Percentiles rank a stretch among this genome's conserved stretches.
Conservation (phyloP, 768 basidiomycete genomes). For the Leucocoprinus birnbaumii region DNA sequence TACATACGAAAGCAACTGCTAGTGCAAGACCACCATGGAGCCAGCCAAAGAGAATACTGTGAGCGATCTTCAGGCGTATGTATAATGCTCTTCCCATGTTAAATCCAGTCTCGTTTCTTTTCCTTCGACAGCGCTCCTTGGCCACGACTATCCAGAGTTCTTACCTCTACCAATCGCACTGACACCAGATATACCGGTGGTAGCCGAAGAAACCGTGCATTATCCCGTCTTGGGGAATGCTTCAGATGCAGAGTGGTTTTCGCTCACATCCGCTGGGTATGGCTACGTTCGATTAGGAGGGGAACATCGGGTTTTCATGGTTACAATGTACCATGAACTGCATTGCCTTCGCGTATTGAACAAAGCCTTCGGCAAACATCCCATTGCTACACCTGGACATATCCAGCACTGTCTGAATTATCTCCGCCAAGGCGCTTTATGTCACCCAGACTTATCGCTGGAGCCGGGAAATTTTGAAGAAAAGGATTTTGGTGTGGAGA, state of each 20-base stretch:
- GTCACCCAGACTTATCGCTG: conserved; percentile 35
- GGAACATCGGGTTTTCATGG: conserved; percentile 23
- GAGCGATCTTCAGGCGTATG: no score
- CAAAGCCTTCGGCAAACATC: conserved; percentile 13
- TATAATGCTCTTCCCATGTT: no score
- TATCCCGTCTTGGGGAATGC: conserved; percentile 21
- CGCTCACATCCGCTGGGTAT: conserved; percentile 17
- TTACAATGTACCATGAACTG: conserved; percentile 35
- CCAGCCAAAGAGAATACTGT: no score
- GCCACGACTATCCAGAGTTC: no score
- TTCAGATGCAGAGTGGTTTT: conserved; percentile 28
- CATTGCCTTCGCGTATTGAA: conserved; percentile 32
- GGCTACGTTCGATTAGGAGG: conserved; percentile 22
- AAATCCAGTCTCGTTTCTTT: no score
- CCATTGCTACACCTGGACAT: conserved; percentile 15
- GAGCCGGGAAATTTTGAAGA: conserved; percentile 28
- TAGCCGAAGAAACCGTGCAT: conserved; percentile 24
- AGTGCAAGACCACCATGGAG: no score
- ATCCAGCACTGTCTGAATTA: conserved; percentile 38
- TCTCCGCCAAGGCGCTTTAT: conserved; percentile 34
- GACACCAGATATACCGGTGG: background rate
- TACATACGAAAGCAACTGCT: no score
- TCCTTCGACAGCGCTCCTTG: no score
- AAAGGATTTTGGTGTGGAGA: conserved; percentile 20
- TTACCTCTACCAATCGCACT: background rate